Evolutionary conservation across 2,329 filamentous ascomycete species (phyloP).

Genomic region (Parascedosporium putredinis): DNA sequence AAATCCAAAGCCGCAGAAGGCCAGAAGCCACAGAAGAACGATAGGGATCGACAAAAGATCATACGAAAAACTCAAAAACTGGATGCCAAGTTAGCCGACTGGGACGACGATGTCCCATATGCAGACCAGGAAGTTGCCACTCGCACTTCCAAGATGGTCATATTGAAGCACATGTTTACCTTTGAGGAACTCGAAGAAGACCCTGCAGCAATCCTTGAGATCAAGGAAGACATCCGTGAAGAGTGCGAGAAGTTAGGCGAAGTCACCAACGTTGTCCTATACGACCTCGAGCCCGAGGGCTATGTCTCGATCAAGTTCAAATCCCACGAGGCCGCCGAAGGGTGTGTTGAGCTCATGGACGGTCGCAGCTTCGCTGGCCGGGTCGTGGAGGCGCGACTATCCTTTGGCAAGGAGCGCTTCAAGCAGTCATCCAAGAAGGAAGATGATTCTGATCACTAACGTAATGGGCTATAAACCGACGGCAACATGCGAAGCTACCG

Average conservation of each 20-base stretch:
- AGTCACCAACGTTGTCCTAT: constrained; percentile 85
- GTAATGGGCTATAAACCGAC: not conserved
- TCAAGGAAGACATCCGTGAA: constrained; percentile 88
- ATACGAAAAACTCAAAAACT: constrained; percentile 87
- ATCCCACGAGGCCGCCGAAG: constrained; percentile 57
- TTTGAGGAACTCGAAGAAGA: constrained; percentile 77
- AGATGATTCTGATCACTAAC: constrained; percentile 22
- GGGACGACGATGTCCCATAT: constrained; percentile 75
- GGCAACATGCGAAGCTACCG: not conserved
- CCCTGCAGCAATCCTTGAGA: constrained; percentile 70
- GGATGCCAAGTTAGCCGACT: constrained; percentile 85
- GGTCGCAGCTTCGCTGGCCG: constrained; percentile 70
- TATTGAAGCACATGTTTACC: constrained; percentile 91
- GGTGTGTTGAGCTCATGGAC: constrained; percentile 66
- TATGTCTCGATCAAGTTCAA: constrained; percentile 77
- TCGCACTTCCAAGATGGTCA: constrained; percentile 59
- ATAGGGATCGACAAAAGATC: constrained; percentile 75
- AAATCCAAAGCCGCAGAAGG: constrained; percentile 21
- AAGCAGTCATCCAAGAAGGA: constrained; percentile 53
- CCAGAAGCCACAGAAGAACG: constrained; percentile 40
- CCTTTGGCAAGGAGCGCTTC: constrained; percentile 63
- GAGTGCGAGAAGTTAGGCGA: constrained; percentile 79
- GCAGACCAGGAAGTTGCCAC: constrained; percentile 23
- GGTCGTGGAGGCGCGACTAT: constrained; percentile 59
- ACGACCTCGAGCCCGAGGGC: constrained; percentile 75